phyloP scores from a whole-genome alignment of 371 early-diverging fungal genomes.

The Saksenaea vasiformis region DNA sequence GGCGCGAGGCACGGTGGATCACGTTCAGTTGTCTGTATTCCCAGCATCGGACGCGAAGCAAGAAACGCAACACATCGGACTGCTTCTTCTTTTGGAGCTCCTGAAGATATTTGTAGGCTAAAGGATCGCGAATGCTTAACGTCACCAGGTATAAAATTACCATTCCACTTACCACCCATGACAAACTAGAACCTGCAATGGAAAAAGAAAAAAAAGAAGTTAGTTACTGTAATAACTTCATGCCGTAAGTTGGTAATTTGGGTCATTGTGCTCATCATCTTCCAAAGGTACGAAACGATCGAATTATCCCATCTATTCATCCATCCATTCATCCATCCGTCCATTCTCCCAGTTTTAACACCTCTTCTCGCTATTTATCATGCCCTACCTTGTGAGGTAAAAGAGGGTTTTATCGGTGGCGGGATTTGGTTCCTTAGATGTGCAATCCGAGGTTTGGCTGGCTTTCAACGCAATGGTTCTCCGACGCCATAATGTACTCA shows the following conservation, averaged over 20 bases:
- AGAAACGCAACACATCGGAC: conserved; percentile 98
- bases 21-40: conserved; percentile 98
- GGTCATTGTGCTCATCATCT: background rate
- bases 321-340: conserved; percentile 3
- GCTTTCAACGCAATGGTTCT: conserved; percentile 3
- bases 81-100: conserved; percentile 99
- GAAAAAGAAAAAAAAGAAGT: background rate
- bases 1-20: conserved; percentile 97
- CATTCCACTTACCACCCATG: conserved; percentile 12
- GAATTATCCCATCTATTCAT: conserved; percentile 3
- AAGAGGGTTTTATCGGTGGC: conserved; percentile 9
- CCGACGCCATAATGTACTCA: background rate
- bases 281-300: background rate
- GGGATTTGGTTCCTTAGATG: background rate
- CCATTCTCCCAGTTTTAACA: background rate
- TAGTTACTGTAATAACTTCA: background rate
- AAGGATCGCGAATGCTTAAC: conserved; percentile 14
- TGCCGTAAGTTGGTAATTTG: background rate
- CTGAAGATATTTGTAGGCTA: conserved; percentile 95
- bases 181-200: conserved; percentile 9
- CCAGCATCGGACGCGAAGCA: conserved; percentile 98
- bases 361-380: background rate
- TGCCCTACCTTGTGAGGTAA: conserved; percentile 11
- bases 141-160: background rate
- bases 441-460: conserved; percentile 1